Evolutionary conservation across 805 yeast genomes (phyloP).

Genomic region (Zygosaccharomyces lentus): DNA sequence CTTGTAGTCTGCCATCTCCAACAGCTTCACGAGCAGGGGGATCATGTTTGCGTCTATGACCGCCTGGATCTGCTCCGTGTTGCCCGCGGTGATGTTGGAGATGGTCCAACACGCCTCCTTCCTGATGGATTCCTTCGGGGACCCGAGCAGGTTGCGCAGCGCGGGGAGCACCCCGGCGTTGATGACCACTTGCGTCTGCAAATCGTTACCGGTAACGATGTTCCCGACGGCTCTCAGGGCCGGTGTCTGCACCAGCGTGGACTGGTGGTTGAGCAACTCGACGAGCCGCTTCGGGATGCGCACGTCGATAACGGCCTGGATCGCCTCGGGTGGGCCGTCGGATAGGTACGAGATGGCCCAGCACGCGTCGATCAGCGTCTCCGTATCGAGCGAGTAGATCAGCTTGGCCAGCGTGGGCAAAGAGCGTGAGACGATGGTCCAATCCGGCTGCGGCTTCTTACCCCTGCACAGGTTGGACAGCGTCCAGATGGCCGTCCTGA

Average conservation of each 20-base stretch:
- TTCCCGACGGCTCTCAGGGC: slow-evolving; percentile 97
- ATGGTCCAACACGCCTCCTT: slow-evolving; percentile 99
- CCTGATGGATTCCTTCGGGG: slow-evolving; percentile 86
- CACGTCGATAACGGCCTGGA: slow-evolving; percentile 95
- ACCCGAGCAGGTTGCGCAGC: slow-evolving; percentile 68
- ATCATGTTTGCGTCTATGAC: slow-evolving; percentile 92
- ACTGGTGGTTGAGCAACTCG: slow-evolving; percentile 79
- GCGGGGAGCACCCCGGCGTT: slow-evolving; percentile 90
- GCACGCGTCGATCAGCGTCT: slow-evolving; percentile 93
- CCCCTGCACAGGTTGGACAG: slow-evolving; percentile 95
- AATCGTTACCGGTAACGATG: slow-evolving; percentile 94
- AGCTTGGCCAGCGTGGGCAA: slow-evolving; percentile 88
- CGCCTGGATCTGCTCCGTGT: slow-evolving; percentile 90
- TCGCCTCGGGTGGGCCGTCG: slow-evolving; percentile 89
- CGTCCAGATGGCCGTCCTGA: slow-evolving; percentile 98
- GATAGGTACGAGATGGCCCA: slow-evolving; percentile 96
- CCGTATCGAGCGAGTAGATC: slow-evolving; percentile 85
- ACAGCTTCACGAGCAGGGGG: slow-evolving; percentile 79
- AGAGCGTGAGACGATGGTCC: slow-evolving; percentile 81
- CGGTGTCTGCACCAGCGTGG: slow-evolving; percentile 89
- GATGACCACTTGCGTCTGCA: slow-evolving; percentile 91
- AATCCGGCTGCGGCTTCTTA: slow-evolving; percentile 92
- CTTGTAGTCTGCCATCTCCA: slow-evolving; percentile 85
- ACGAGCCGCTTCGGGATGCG: slow-evolving; percentile 93
- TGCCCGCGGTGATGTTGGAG: slow-evolving; percentile 97